Evolutionary conservation across 768 basidiomycete species (phyloP), one percentile per base, ranked within the genome.

Genomic region (Crassisporium funariophilum): DNA sequence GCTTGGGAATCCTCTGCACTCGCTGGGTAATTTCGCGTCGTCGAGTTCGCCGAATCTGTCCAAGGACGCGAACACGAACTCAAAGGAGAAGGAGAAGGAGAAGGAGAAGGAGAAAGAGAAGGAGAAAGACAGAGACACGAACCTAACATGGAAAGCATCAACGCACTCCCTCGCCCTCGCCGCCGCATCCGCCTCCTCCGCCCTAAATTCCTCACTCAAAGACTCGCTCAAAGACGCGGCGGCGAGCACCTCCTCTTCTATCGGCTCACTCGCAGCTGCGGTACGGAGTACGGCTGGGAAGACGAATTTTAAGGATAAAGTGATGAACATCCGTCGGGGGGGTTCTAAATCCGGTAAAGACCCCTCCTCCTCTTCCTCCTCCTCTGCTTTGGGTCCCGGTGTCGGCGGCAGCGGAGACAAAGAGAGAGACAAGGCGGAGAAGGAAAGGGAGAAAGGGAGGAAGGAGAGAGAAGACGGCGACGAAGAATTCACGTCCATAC

Each of bases 401-500:
- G 11, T 31, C 10, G 29, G 29, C 29, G n/a, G 11, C 29, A 31
- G 29, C 29, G n/a, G 29, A n/a, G 29, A 31, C 5, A 31, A 5
- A 10, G 5, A 31, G 3, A 3, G 11, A 11, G 29, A 31, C 10
- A 31, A 2, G 11, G 29, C n/a, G n/a, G 29, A 31, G 29, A 31
- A 31, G 29, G 29, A 31, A 31, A n/a, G 29, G 29, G 29, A 31
- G 3, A 31, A 5, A 10, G 5, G n/a, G 3, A n/a, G n/a, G n/a
- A n/a, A n/a, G n/a, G n/a, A n/a, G n/a, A n/a, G n/a, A n/a, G 51
- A 46, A 17, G 56, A 49, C 23, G 54, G 52, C 35, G 56, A 58
- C 25, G 56, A 58, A 34, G 56, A 58, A 40, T 58, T 58, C 20
- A 50, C 42, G 15, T 58, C 56, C n/a, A 17, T 54, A 16, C 50